Evolutionary conservation across 345 rosid genomes (phyloP).

Genomic region (Eucalyptus dawsonii): DNA sequence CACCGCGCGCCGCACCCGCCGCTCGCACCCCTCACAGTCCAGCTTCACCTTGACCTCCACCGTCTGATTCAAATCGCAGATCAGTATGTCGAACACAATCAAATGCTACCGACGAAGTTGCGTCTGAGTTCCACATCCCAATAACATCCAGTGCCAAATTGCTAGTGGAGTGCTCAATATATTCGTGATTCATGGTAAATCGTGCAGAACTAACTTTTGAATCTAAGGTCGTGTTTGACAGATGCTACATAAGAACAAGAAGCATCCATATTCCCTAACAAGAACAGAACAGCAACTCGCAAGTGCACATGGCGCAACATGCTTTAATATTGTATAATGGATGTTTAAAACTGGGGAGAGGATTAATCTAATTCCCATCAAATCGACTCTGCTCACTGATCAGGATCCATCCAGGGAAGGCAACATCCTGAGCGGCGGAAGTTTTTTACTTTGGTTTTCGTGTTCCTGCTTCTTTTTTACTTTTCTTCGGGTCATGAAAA

Average conservation of each 20-base stretch:
- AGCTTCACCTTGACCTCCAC: constrained; percentile 82
- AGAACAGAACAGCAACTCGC: background rate
- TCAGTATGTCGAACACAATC: background rate
- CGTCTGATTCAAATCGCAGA: constrained; percentile 34
- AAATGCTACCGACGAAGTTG: background rate
- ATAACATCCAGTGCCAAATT: background rate
- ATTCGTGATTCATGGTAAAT: background rate
- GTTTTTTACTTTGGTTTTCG: background rate
- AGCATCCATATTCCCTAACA: background rate
- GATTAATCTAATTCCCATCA: background rate
- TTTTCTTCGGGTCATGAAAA: background rate
- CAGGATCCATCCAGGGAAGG: background rate
- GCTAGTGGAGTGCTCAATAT: background rate
- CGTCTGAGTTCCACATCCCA: background rate
- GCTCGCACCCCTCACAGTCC: constrained; percentile 98
- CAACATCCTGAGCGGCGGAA: background rate
- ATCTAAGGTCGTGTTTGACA: background rate
- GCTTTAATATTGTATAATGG: no score
- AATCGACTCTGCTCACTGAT: background rate
- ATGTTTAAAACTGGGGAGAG: background rate
- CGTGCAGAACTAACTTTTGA: background rate
- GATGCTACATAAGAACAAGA: background rate
- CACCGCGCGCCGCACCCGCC: constrained; percentile 63
- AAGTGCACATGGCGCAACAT: background rate
- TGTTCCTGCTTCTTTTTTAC: background rate